Evolutionary conservation across 768 basidiomycete species (phyloP).

Genomic region (Amanita polypyramis): DNA sequence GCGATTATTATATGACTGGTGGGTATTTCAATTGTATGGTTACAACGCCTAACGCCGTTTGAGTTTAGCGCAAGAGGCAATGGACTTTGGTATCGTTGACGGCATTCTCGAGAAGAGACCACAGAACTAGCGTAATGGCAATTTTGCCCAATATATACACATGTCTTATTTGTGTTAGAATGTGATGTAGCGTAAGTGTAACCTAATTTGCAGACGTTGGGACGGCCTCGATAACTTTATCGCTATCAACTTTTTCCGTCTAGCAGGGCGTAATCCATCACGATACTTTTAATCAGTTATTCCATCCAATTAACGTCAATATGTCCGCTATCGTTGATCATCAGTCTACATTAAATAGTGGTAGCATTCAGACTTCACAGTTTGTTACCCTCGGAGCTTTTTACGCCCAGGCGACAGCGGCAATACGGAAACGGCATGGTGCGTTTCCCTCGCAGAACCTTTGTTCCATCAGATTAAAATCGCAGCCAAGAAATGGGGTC

Average conservation of each 20-base stretch:
- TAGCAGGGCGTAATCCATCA: not conserved
- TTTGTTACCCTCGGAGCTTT: not conserved
- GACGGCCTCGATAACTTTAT: constrained; percentile 1
- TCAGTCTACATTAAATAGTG: not conserved
- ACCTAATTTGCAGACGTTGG: not conserved
- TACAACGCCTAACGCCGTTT: constrained; percentile 13
- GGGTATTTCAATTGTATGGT: constrained; percentile 13
- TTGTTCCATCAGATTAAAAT: not conserved
- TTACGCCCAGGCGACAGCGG: not conserved
- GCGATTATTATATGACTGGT: constrained; percentile 96
- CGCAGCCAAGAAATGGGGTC: not conserved
- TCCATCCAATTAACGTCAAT: not conserved
- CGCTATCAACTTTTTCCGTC: constrained; percentile 1
- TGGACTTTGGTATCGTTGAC: constrained; percentile 89
- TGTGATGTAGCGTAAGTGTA: not conserved
- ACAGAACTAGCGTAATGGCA: constrained; percentile 29
- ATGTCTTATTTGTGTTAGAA: constrained; percentile 1
- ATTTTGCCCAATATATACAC: constrained; percentile 11
- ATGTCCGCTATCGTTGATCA: not conserved
- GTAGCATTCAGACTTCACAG: not conserved
- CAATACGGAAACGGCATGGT: not conserved
- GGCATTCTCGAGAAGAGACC: constrained; percentile 79
- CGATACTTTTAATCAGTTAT: not conserved
- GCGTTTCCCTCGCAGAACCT: not conserved
- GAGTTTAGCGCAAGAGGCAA: constrained; percentile 67